Percentiles rank a stretch among this genome's conserved stretches.
Conservation (phyloP, 2,329 filamentous ascomycete genomes). For the Verticillium nonalfalfae region DNA sequence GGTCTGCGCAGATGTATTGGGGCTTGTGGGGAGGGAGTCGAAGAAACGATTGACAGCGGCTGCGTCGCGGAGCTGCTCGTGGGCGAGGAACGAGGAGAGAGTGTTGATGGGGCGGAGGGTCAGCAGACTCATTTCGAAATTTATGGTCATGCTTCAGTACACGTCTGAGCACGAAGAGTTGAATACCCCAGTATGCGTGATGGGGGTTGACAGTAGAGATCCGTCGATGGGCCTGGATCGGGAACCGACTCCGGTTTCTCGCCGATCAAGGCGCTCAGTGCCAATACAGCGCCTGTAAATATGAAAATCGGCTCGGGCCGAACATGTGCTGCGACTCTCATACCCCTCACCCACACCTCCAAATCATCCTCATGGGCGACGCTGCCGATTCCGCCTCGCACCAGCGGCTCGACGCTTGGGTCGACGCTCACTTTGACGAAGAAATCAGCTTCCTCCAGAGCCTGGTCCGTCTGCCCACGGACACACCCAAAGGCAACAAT, state of each 20-base stretch:
- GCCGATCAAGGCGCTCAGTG: no score
- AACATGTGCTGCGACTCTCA: no score
- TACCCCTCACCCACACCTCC: background rate
- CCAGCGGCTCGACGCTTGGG: constrained; percentile 6
- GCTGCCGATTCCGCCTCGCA: background rate
- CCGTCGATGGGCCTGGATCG: background rate
- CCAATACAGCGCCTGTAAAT: no score
- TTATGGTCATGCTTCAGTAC: no score
- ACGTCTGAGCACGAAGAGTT: no score
- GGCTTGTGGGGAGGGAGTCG: background rate
- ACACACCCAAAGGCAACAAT: constrained; percentile 6
- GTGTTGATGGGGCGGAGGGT: constrained; percentile 1
- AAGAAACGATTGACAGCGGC: constrained; percentile 2
- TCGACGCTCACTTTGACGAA: constrained; percentile 7
- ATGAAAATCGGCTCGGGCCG: no score
- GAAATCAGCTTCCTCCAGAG: constrained; percentile 5
- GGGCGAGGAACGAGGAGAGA: constrained; percentile 5
- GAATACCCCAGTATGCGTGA: no score
- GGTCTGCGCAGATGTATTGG: no score
- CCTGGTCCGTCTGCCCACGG: constrained; percentile 5
- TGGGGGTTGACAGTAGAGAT: background rate
- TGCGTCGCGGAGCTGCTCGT: constrained; percentile 1
- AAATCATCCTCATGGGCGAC: background rate
- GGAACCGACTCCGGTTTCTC: no score
- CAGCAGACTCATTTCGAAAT: no score